phyloP scores from a whole-genome alignment of 495 filamentous ascomycete genomes.

The Penicillium roqueforti region DNA sequence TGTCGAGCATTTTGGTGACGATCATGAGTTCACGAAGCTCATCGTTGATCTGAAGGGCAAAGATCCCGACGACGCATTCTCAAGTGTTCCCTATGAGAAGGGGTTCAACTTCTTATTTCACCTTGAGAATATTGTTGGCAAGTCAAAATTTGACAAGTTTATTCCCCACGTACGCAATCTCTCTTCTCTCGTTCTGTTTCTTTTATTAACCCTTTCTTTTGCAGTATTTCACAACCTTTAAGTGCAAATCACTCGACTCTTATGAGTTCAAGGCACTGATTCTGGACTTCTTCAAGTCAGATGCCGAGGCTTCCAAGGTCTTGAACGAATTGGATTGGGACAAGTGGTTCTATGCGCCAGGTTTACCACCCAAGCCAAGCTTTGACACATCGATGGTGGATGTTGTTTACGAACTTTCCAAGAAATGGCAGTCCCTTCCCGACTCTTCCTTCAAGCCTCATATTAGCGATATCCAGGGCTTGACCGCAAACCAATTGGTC shows the following conservation, averaged over 20 bases:
- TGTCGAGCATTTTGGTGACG: conserved; percentile 67
- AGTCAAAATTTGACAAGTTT: conserved; percentile 83
- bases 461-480: conserved; percentile 61
- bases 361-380: conserved; percentile 80
- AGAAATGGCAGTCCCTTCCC: conserved; percentile 64
- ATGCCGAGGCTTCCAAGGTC: conserved; percentile 61
- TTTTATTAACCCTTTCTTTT: conserved; percentile 12
- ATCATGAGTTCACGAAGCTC: conserved; percentile 90
- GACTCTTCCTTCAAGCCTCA: conserved; percentile 58
- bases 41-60: conserved; percentile 80
- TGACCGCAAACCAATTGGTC: conserved; percentile 80
- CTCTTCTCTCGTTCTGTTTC: not conserved
- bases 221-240: conserved; percentile 79
- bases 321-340: conserved; percentile 81
- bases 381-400: conserved; percentile 89
- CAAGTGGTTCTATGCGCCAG: conserved; percentile 76
- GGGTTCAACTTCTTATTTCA: conserved; percentile 78
- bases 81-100: conserved; percentile 70
- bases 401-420: conserved; percentile 73
- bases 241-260: conserved; percentile 77
- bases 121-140: conserved; percentile 80
- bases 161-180: conserved; percentile 65
- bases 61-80: conserved; percentile 94
- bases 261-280: conserved; percentile 89
- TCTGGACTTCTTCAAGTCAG: conserved; percentile 72